Conservation (phyloP, 306 rosid genomes). For the Quercus parvula region DNA sequence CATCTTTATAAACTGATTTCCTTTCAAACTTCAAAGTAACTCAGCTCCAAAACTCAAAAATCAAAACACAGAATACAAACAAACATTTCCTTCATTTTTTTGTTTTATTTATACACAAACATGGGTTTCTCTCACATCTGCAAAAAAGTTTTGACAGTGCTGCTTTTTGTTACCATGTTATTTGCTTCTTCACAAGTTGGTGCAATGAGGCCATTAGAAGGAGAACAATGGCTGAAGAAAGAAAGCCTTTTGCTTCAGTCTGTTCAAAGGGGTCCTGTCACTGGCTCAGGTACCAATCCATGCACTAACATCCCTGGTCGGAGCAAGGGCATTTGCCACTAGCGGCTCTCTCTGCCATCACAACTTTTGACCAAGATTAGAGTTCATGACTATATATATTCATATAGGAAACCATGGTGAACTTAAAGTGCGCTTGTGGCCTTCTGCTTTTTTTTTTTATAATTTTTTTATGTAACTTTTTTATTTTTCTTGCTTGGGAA, state of each 20-base stretch:
- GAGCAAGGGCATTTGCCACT: background rate
- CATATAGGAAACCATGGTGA: too few species aligned
- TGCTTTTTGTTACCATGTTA: slow-evolving; percentile 13
- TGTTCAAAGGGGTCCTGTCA: slow-evolving; percentile 3
- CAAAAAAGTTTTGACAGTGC: background rate
- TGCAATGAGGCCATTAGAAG: slow-evolving; percentile 8
- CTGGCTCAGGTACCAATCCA: slow-evolving; percentile 11
- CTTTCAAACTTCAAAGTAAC: background rate
- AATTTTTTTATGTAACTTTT: too few species aligned
- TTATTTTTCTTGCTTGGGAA: too few species aligned
- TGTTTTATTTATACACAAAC: too few species aligned
- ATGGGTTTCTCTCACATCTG: slow-evolving; percentile 25
- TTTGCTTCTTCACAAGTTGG: slow-evolving; percentile 11
- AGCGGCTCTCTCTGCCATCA: background rate
- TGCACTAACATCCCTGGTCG: slow-evolving; percentile 27
- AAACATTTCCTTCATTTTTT: background rate
- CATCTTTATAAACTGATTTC: background rate
- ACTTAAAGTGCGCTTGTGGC: too few species aligned
- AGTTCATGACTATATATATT: too few species aligned
- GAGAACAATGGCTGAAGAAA: slow-evolving; percentile 24
- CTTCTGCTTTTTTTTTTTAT: too few species aligned
- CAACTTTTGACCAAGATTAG: too few species aligned
- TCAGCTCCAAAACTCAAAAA: background rate
- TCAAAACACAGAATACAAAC: background rate
- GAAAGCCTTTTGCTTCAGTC: slow-evolving; percentile 6